Evolutionary conservation across 257 asterid genomes (phyloP).

Genomic region (Primulina eburnea): DNA sequence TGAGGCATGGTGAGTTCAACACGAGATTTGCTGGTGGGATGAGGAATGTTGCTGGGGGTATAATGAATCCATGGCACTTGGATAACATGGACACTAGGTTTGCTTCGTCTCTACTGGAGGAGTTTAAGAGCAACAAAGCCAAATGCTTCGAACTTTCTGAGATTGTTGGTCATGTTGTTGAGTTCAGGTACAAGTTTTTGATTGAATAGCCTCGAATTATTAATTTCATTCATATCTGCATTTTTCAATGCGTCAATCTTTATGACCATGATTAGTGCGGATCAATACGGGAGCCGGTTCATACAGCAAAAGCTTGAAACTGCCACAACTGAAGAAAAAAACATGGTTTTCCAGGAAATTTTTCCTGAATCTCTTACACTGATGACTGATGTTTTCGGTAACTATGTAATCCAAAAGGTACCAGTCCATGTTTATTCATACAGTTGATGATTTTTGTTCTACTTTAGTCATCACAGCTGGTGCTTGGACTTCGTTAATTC

Average conservation of each 20-base stretch:
- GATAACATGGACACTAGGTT: constrained; percentile 47
- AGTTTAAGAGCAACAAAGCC: constrained; percentile 70
- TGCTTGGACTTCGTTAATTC: constrained; percentile 12
- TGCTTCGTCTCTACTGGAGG: constrained; percentile 59
- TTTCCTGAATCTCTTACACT: constrained; percentile 70
- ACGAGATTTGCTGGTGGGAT: constrained; percentile 42
- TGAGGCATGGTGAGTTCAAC: constrained; percentile 46
- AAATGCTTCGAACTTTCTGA: constrained; percentile 70
- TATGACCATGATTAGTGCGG: constrained; percentile 51
- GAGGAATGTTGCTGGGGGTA: constrained; percentile 44
- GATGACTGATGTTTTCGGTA: constrained; percentile 88
- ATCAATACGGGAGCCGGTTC: constrained; percentile 81
- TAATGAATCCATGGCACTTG: constrained; percentile 55
- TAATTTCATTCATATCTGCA: not conserved
- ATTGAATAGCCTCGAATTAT: not conserved
- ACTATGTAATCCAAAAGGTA: constrained; percentile 89
- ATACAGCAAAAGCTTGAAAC: constrained; percentile 88
- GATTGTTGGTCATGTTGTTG: constrained; percentile 84
- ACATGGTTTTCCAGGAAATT: constrained; percentile 76
- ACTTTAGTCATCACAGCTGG: not conserved
- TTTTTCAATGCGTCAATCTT: not conserved
- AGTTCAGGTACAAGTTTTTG: constrained; percentile 54
- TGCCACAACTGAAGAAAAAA: constrained; percentile 59
- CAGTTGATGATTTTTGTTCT: constrained; percentile 9
- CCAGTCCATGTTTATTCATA: not conserved